Evolutionary conservation across 208 protist genomes (phyloP).

Genomic region (Acanthamoeba sp.): DNA sequence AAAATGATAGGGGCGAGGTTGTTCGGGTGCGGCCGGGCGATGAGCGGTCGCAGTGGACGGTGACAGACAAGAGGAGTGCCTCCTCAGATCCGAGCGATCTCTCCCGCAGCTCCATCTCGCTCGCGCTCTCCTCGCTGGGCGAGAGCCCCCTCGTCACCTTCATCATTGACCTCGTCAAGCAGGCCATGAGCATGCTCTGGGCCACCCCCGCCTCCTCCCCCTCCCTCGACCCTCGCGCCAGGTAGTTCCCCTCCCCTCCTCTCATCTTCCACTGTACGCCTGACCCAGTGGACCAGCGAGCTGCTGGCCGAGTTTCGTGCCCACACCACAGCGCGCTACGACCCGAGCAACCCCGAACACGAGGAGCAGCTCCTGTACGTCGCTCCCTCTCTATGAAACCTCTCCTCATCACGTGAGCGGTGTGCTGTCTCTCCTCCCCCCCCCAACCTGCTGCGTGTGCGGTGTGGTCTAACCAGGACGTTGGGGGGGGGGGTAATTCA

Average conservation of each 20-base stretch:
- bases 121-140: not conserved
- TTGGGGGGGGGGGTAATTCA: no score
- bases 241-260: not conserved
- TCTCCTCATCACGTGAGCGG: not conserved
- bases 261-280: not conserved
- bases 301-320: conserved; percentile 27
- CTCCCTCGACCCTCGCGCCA: not conserved
- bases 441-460: not conserved
- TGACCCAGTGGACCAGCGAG: not conserved
- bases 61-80: not conserved
- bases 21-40: conserved; percentile 1
- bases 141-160: conserved; percentile 2
- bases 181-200: conserved; percentile 41
- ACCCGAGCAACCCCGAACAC: conserved; percentile 29
- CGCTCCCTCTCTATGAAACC: not conserved
- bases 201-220: not conserved
- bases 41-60: conserved; percentile 28
- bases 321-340: not conserved
- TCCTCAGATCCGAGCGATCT: not conserved
- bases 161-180: conserved; percentile 50
- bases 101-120: not conserved
- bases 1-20: not conserved
- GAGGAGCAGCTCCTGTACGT: conserved; percentile 58
- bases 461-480: no score
- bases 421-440: not conserved